Evolutionary conservation across 2,329 filamentous ascomycete genomes (phyloP), one percentile per base, ranked within the genome.

Genomic region (Penicillium sp.): DNA sequence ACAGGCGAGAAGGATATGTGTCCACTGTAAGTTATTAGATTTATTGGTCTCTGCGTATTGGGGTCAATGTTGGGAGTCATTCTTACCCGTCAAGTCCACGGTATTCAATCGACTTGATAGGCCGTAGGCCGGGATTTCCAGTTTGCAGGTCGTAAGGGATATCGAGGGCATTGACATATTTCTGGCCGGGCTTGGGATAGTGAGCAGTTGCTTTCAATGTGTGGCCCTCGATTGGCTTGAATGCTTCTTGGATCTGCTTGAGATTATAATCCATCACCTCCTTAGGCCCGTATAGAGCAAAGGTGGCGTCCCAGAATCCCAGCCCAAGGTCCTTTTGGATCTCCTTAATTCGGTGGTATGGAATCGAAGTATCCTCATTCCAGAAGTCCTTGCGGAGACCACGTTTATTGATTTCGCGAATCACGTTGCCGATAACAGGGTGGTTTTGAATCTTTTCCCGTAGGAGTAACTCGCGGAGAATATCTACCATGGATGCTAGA

Each of bases 1-100:
- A 60, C 46, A 6, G 57, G 57, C 16, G 55, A 54, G 50, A 60
- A 60, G 22, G 45, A 50, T 9, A 60, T 47, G 43, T 60, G 57
- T 35, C 55, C 57, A 26, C 57, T 40, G 38, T 48, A 9, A 28
- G 9, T 42, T 26, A 22, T 42, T 11, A 42, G 40, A 16, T 26
- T 7, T 16, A 42, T 42, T 8, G 6, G 11, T 4, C 37, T 25
- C 6, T 25, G 10, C 5, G 17, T 3, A 28, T 33, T 31, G 30
- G 30, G 4, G 19, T 42, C 2, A 4, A n/a, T 16, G 11, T 9
- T 22, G 5, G 14, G 4, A 22, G 7, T 42, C 8, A 11, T 4
- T 9, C 40, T 42, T 42, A 42, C 40, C 40, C 40, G 17, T 42
- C 40, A 9, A 42, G 40, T 42, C 22, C 40, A 11, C 40, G 40